These are phyloP conservation scores for Vaccinium corymbosum DNA, from an alignment of 148 eudicot genomes.

Conservation along the genomic window DNA sequence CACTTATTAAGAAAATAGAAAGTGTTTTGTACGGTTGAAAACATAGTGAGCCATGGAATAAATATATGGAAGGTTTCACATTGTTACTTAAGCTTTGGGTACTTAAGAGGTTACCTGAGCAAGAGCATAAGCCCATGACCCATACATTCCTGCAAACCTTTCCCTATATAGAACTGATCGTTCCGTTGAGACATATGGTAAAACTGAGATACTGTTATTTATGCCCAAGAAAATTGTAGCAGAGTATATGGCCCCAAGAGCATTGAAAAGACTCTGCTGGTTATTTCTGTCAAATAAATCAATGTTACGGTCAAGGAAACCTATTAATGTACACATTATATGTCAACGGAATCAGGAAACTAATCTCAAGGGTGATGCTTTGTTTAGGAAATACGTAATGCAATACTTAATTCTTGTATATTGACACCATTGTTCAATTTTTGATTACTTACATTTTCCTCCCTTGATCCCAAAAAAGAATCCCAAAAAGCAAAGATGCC, in stretches of 20 bases:
- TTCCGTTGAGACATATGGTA: not conserved
- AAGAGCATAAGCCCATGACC: slow-evolving; percentile 6
- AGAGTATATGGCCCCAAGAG: not conserved
- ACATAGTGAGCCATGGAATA: not conserved
- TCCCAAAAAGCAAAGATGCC: not conserved
- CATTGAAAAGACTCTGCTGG: slow-evolving; percentile 23
- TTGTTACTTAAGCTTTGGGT: not conserved
- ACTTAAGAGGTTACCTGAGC: not conserved
- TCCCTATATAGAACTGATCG: slow-evolving; percentile 32
- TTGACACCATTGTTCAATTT: not conserved
- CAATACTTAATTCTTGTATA: not conserved
- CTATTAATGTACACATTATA: not conserved
- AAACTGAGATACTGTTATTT: not conserved
- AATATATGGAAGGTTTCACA: not conserved
- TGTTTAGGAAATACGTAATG: not conserved
- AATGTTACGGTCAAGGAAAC: not conserved
- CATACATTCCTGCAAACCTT: slow-evolving; percentile 52
- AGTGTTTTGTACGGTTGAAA: not conserved
- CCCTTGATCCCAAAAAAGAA: slow-evolving; percentile 71
- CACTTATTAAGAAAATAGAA: not conserved
- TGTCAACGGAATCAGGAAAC: not conserved
- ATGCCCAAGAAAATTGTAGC: not conserved
- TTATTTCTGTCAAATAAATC: slow-evolving; percentile 43
- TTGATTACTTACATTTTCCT: slow-evolving; percentile 40
- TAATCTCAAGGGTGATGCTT: not conserved